Percentiles rank a stretch among this genome's conserved stretches.
Conservation (phyloP, 139 green algal species). For the Closterium sp. region DNA sequence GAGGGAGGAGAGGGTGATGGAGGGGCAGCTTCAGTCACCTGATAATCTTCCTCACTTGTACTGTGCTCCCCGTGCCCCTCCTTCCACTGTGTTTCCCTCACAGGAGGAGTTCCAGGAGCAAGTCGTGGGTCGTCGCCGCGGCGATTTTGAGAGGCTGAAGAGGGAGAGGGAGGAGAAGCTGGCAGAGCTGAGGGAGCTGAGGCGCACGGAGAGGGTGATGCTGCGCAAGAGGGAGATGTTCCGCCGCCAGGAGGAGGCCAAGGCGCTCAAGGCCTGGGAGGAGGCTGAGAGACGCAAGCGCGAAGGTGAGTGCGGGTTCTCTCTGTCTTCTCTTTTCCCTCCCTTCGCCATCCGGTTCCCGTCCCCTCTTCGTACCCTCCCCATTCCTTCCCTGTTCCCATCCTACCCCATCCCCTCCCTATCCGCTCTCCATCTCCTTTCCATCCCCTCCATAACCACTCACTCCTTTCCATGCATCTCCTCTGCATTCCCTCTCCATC, state of each 20-base stretch:
- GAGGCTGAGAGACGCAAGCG: constrained; percentile 53
- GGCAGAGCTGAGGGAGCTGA: constrained; percentile 57
- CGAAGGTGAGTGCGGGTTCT: constrained; percentile 42
- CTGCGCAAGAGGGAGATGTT: constrained; percentile 77
- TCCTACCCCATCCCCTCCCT: not conserved
- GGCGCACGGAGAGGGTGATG: constrained; percentile 64
- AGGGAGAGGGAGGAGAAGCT: constrained; percentile 61
- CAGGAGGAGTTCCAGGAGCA: constrained; percentile 49
- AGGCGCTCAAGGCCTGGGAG: constrained; percentile 38
- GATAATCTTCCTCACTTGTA: no score
- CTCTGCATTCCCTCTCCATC: not conserved
- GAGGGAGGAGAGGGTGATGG: constrained; percentile 60
- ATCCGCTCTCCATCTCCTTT: not conserved
- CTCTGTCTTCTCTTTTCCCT: not conserved
- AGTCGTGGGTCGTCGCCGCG: constrained; percentile 72
- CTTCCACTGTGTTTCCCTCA: no score
- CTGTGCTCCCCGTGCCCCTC: no score
- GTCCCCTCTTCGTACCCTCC: not conserved
- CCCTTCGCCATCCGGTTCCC: no score
- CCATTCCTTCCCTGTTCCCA: not conserved
- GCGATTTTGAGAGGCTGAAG: constrained; percentile 82
- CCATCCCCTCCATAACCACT: not conserved
- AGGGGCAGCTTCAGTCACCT: no score
- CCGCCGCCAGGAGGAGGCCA: constrained; percentile 58
- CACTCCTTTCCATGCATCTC: no score